phyloP scores from a whole-genome alignment of 1,284 basidiomycete species.

The Microbotryum lychnidis-dioicae region DNA sequence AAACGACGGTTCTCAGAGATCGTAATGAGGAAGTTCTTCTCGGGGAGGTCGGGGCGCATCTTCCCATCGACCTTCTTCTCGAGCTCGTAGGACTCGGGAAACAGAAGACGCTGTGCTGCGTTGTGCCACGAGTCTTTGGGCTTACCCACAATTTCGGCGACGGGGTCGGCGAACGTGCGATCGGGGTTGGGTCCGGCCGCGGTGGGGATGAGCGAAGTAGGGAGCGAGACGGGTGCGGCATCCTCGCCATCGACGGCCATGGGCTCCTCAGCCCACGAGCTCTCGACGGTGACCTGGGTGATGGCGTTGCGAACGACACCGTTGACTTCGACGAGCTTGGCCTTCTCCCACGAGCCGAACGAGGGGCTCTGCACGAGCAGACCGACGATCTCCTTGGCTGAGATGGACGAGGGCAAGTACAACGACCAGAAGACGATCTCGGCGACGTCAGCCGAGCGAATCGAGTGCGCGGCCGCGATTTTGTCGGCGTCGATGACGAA shows the following conservation, averaged over 20 bases:
- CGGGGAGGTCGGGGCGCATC: conserved; percentile 66
- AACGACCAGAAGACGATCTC: conserved; percentile 33
- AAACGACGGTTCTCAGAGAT: conserved; percentile 90
- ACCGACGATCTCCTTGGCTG: conserved; percentile 29
- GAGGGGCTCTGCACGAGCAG: conserved; percentile 24
- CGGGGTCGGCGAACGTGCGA: conserved; percentile 30
- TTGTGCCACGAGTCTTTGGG: conserved; percentile 59
- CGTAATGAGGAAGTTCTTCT: conserved; percentile 86
- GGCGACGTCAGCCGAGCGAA: conserved; percentile 20
- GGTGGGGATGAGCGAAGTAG: conserved; percentile 26
- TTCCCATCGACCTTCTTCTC: conserved; percentile 42
- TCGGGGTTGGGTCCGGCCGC: conserved; percentile 30
- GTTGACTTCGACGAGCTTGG: conserved; percentile 31
- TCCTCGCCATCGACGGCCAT: conserved; percentile 27
- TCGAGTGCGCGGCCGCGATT: conserved; percentile 37
- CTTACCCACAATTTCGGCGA: conserved; percentile 22
- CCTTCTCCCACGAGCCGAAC: conserved; percentile 23
- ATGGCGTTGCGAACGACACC: conserved; percentile 30
- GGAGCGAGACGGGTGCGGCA: conserved; percentile 25
- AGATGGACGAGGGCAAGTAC: conserved; percentile 28
- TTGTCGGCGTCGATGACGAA: conserved; percentile 36
- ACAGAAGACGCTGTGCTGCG: conserved; percentile 80
- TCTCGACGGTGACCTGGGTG: conserved; percentile 24
- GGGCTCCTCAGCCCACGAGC: conserved; percentile 26
- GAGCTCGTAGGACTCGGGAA: conserved; percentile 58